These are phyloP conservation scores for Striga hermonthica DNA, from an alignment of 305 asterid genomes.

Conservation along the genomic window DNA sequence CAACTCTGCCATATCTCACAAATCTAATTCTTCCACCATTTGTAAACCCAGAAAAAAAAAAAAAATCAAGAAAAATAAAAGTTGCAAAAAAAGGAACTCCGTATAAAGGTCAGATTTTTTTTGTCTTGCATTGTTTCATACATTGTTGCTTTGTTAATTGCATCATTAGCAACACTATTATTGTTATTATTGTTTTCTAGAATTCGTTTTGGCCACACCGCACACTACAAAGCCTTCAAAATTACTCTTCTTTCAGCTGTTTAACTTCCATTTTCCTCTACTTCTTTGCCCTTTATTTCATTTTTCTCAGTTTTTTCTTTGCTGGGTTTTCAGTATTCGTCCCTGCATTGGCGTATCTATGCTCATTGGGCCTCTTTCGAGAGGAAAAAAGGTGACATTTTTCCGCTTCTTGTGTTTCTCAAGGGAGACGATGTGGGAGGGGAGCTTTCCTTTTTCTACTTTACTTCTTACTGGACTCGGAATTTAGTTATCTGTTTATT, in stretches of 20 bases:
- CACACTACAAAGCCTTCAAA: slow-evolving; percentile 43
- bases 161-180: slow-evolving; percentile 1
- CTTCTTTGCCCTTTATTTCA: slow-evolving; percentile 31
- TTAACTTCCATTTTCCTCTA: slow-evolving; percentile 57
- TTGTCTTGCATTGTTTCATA: slow-evolving; percentile 50
- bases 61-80: neutral
- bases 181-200: slow-evolving; percentile 38
- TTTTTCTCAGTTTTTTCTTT: neutral
- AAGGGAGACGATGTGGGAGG: slow-evolving; percentile 59
- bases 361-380: slow-evolving; percentile 48
- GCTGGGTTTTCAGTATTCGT: slow-evolving; percentile 32
- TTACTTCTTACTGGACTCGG: neutral
- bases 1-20: slow-evolving; percentile 33
- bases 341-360: slow-evolving; percentile 52
- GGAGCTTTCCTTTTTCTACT: slow-evolving; percentile 31
- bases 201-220: slow-evolving; percentile 59
- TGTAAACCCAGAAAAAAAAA: neutral
- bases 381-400: slow-evolving; percentile 38
- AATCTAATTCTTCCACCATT: slow-evolving; percentile 29
- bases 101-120: slow-evolving; percentile 48
- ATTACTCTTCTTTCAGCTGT: slow-evolving; percentile 51
- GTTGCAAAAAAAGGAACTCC: slow-evolving; percentile 20
- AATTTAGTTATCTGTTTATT: neutral
- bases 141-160: slow-evolving; percentile 30
- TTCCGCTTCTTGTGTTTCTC: slow-evolving; percentile 48